Evolutionary conservation across 2,329 filamentous ascomycete species (phyloP), one percentile per base, ranked within the genome.

Genomic region (Pestalotiopsis sp.): DNA sequence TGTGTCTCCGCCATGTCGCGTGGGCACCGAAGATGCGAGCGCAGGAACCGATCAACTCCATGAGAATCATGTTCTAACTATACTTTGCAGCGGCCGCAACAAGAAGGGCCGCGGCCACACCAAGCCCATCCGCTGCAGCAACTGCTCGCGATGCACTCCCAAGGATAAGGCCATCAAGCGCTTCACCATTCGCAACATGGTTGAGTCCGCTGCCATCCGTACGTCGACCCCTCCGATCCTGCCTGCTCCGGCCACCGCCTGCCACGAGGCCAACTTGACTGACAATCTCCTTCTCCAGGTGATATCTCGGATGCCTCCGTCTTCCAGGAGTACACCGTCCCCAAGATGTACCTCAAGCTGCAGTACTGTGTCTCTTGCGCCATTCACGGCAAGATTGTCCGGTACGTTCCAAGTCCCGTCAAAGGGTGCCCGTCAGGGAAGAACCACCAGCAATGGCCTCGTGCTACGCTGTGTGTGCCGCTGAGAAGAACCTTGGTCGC

Each of bases 311-410:
- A 99, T 84, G 96, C 97, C 81, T 98, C 96, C 81, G 96, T 99
- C 86, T 99, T 98, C 88, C 85, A 92, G 81, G 96, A 99, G 89
- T 99, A 99, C 90, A 94, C 94, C 78, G 95, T 99, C 81, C 96
- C 96, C 87, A 99, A 99, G 93, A 99, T 99, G 97, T 99, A 99
- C 93, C 89, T 99, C 87, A 99, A 99, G 92, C 92, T 99, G 84
- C 96, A 99, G 89, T 99, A 99, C 94, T 99, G 96, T 86, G 96
- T 99, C 82, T 98, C 95, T 86, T 99, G 96, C 88, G 96, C 96
- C 82, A 99, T 99, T 77, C 96, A 99, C 90, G 96, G 96, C 90
- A 99, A 99, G 93, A 99, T 99, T 85, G 97, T 99, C 86, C 95
- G 96, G 95, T 98, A 96, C 85, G 94, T 90, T 83, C 83, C 83